These are phyloP conservation scores for Tulasnella sp. DNA, from an alignment of 768 basidiomycete genomes.

Conservation along the genomic window DNA sequence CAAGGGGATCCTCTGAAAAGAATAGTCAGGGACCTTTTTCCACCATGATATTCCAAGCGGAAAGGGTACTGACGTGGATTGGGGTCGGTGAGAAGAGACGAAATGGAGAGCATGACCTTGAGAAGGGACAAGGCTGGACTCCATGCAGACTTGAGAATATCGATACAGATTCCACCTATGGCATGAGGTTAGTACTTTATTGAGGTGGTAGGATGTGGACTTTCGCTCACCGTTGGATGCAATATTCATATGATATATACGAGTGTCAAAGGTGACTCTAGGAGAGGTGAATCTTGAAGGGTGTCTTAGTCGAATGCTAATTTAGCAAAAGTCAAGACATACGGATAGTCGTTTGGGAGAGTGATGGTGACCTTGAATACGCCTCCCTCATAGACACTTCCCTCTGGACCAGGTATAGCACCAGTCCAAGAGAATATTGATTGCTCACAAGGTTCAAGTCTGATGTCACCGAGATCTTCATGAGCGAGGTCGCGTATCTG, in stretches of 20 bases:
- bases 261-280: slow-evolving; percentile 57
- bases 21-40: background rate
- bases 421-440: slow-evolving; percentile 60
- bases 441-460: slow-evolving; percentile 48
- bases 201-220: too few relatives aligned
- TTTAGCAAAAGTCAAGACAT: slow-evolving; percentile 7
- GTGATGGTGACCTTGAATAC: slow-evolving; percentile 54
- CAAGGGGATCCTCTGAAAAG: slow-evolving; percentile 25
- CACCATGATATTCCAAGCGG: background rate
- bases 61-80: slow-evolving; percentile 59
- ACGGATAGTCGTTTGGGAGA: slow-evolving; percentile 66
- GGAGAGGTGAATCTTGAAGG: slow-evolving; percentile 59
- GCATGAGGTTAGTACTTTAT: too few relatives aligned
- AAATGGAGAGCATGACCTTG: slow-evolving; percentile 89
- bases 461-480: slow-evolving; percentile 66
- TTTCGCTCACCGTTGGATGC: slow-evolving; percentile 11
- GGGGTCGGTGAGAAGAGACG: slow-evolving; percentile 84
- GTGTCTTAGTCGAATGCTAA: slow-evolving; percentile 6
- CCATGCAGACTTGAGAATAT: slow-evolving; percentile 90
- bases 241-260: slow-evolving; percentile 61
- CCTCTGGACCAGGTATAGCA: slow-evolving; percentile 68
- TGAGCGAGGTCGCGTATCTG: slow-evolving; percentile 59
- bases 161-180: slow-evolving; percentile 69
- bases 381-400: slow-evolving; percentile 67
- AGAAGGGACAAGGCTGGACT: slow-evolving; percentile 86